Conservation (phyloP, 495 filamentous ascomycete species). For the Penicillium cinerascens region DNA sequence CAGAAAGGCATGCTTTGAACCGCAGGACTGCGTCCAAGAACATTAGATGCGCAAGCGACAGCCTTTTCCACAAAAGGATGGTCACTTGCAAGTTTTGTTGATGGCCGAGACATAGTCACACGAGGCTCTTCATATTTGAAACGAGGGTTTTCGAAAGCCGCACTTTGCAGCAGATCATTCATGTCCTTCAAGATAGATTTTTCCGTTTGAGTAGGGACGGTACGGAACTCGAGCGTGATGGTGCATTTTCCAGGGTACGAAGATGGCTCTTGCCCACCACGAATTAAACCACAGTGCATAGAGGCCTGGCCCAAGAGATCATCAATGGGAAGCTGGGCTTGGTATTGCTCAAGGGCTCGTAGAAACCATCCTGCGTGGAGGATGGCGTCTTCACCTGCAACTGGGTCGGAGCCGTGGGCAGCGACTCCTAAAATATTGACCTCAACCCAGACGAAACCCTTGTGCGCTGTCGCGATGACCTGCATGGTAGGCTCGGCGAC, state of each 20-base stretch:
- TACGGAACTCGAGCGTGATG: slow-evolving; percentile 44
- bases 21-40: slow-evolving; percentile 12
- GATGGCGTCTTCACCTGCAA: slow-evolving; percentile 42
- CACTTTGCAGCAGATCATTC: slow-evolving; percentile 14
- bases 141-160: slow-evolving; percentile 16
- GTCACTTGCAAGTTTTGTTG: slow-evolving; percentile 26
- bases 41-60: slow-evolving; percentile 13
- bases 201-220: slow-evolving; percentile 34
- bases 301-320: slow-evolving; percentile 34
- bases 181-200: slow-evolving; percentile 31
- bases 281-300: slow-evolving; percentile 43
- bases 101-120: slow-evolving; percentile 32
- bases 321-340: slow-evolving; percentile 26
- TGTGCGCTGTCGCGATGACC: slow-evolving; percentile 38
- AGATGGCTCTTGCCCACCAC: slow-evolving; percentile 45
- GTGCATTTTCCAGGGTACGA: slow-evolving; percentile 44
- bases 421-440: slow-evolving; percentile 43
- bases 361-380: slow-evolving; percentile 42
- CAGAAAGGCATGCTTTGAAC: slow-evolving; percentile 32
- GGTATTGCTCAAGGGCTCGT: slow-evolving; percentile 36
- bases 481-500: slow-evolving; percentile 40
- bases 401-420: slow-evolving; percentile 44
- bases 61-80: slow-evolving; percentile 35
- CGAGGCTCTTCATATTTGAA: slow-evolving; percentile 30
- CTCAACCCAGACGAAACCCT: slow-evolving; percentile 48